A percentile compares a stretch with the other conserved stretches of the same genome.
These are phyloP conservation scores for Trichosporon sp. DNA, from an alignment of 1,284 basidiomycete genomes.

Conservation along the genomic window DNA sequence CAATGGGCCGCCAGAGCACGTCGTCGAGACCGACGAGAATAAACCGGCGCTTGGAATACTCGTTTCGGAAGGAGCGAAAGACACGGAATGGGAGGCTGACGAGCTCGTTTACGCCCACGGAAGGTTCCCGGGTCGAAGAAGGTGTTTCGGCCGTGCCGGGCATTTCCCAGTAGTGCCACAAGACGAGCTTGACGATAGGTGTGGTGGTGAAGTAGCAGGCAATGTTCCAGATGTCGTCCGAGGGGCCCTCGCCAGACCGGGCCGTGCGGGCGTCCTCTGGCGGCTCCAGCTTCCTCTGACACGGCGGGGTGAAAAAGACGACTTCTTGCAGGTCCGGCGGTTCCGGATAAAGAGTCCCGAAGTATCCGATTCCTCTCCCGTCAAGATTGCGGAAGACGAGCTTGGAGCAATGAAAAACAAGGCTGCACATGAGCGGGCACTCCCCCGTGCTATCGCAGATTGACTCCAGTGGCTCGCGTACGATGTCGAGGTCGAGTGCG, in stretches of 20 bases:
- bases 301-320: not conserved
- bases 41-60: not conserved
- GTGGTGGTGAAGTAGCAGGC: not conserved
- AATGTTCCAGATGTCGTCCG: not conserved
- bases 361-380: not conserved
- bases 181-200: not conserved
- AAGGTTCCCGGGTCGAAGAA: not conserved
- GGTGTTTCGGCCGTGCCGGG: no score
- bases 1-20: not conserved
- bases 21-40: not conserved
- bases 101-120: not conserved
- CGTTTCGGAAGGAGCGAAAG: not conserved
- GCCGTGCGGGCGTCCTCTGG: not conserved
- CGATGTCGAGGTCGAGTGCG: not conserved
- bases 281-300: not conserved
- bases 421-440: not conserved
- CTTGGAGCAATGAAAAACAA: not conserved
- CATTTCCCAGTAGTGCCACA: not conserved
- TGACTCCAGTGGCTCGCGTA: not conserved
- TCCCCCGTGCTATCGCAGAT: slow-evolving; percentile 14
- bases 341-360: not conserved
- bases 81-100: not conserved
- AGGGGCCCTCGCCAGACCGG: not conserved
- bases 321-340: not conserved
- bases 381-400: slow-evolving; percentile 9